Percentiles rank a stretch among this genome's conserved stretches.
Conservation (phyloP, 352 stramenopile genomes). For the Pythium rishiriense region DNA sequence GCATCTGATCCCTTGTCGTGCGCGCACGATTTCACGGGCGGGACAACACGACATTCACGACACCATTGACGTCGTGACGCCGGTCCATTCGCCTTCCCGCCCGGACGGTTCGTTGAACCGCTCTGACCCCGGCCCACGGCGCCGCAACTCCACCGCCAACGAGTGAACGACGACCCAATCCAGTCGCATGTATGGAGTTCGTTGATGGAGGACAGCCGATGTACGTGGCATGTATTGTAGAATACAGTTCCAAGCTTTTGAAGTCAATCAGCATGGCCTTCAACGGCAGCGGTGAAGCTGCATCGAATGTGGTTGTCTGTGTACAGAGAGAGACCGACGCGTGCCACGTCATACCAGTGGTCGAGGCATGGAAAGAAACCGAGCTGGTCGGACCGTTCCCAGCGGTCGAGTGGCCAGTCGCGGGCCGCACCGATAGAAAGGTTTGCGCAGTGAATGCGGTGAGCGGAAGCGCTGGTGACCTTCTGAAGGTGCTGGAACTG, state of each 20-base stretch:
- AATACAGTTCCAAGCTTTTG: no score
- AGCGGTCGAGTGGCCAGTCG: no score
- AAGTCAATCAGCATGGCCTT: no score
- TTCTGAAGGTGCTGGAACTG: neutral
- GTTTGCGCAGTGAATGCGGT: neutral
- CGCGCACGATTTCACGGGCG: neutral
- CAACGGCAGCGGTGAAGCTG: no score
- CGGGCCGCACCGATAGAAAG: neutral
- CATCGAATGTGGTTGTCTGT: no score
- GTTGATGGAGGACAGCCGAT: neutral
- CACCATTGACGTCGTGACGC: neutral
- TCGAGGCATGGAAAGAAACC: no score
- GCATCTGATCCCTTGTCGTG: neutral
- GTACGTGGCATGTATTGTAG: no score
- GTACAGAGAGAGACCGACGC: no score
- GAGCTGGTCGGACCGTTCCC: no score
- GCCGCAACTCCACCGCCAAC: conserved; percentile 1
- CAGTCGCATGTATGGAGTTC: neutral
- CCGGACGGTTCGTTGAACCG: neutral
- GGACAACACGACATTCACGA: neutral
- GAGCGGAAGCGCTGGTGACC: no score
- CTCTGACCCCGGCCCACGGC: neutral
- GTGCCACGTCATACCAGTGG: no score
- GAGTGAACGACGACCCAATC: neutral
- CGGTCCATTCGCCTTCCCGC: neutral